phyloP scores from a whole-genome alignment of 306 rosid species.

The Clitoria ternatea region DNA sequence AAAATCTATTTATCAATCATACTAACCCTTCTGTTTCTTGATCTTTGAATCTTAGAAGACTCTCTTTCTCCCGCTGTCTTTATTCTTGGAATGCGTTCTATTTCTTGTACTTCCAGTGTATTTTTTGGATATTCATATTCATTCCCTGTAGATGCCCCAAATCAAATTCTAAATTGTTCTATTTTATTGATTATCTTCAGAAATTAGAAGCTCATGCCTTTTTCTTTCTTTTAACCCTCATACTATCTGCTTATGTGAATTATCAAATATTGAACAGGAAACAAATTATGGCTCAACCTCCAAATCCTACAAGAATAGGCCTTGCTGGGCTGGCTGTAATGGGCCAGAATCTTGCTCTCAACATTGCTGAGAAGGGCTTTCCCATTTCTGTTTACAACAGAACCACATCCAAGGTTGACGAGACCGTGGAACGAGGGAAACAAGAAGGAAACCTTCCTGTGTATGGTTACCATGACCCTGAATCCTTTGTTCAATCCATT shows the following conservation, averaged over 20 bases:
- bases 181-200: neutral
- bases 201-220: neutral
- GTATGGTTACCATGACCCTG: constrained; percentile 71
- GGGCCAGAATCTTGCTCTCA: constrained; percentile 87
- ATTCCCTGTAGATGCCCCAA: neutral
- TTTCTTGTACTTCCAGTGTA: neutral
- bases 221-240: neutral
- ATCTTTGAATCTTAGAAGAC: neutral
- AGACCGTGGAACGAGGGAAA: constrained; percentile 67
- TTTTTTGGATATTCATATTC: neutral
- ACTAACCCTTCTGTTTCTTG: neutral
- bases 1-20: neutral
- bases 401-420: constrained; percentile 79
- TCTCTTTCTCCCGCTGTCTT: neutral
- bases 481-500: constrained; percentile 68
- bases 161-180: neutral
- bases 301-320: constrained; percentile 58
- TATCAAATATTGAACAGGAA: constrained; percentile 33
- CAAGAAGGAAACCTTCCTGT: constrained; percentile 75
- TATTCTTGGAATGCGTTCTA: neutral
- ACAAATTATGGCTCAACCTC: constrained; percentile 46
- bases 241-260: neutral
- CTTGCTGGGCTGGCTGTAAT: constrained; percentile 80
- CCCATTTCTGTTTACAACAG: constrained; percentile 78
- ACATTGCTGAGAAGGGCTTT: constrained; percentile 80